Evolutionary conservation across 345 rosid genomes (phyloP).

Genomic region (Melaleuca quinquenervia): DNA sequence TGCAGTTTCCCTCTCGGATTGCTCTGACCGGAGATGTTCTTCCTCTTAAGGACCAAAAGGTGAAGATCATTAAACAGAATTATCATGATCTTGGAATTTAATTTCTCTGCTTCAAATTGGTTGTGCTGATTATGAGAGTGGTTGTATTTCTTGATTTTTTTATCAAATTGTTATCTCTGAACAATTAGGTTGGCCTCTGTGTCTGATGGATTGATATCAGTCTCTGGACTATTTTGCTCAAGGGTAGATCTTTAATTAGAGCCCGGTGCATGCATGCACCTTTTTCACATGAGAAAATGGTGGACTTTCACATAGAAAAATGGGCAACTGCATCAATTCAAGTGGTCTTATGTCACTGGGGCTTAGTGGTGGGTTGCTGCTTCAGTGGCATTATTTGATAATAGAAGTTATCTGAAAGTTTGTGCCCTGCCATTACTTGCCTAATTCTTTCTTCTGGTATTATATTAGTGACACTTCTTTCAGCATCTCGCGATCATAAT

Average conservation of each 20-base stretch:
- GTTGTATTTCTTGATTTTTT: background rate
- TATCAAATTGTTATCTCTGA: background rate
- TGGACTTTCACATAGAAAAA: background rate
- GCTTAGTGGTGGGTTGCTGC: background rate
- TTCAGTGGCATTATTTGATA: background rate
- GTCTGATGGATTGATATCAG: background rate
- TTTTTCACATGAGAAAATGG: background rate
- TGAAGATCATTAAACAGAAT: slow-evolving; percentile 2
- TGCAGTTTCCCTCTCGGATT: slow-evolving; percentile 69
- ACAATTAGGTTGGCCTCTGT: background rate
- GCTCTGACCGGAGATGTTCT: slow-evolving; percentile 69
- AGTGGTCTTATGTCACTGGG: background rate
- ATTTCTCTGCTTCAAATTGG: background rate
- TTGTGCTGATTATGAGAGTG: background rate
- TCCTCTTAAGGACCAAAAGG: slow-evolving; percentile 65
- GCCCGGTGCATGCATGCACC: background rate
- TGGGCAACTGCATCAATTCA: background rate
- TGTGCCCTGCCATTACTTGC: background rate
- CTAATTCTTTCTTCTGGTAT: background rate
- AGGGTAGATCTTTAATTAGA: background rate
- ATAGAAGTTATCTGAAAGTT: background rate
- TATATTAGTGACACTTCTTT: background rate
- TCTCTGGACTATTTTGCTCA: background rate
- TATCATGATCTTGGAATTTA: background rate
- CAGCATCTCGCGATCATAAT: background rate